Conservation (phyloP, 2,329 filamentous ascomycete species). For the Cordyceps tenuipes region DNA sequence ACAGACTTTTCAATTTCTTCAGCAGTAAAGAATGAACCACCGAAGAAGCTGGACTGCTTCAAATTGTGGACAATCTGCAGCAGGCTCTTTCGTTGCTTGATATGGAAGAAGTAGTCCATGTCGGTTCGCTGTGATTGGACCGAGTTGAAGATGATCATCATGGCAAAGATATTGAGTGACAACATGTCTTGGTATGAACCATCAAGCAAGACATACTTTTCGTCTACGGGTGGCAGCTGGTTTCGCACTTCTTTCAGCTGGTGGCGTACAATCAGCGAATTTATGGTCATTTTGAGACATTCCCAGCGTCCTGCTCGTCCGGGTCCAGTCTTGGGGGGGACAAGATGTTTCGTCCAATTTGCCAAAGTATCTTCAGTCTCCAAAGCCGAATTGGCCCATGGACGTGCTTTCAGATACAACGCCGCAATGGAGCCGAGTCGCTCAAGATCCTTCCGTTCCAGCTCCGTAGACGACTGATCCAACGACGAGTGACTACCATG, state of each 20-base stretch:
- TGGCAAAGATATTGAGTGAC: slow-evolving; percentile 74
- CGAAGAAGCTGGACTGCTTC: slow-evolving; percentile 77
- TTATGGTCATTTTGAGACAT: slow-evolving; percentile 61
- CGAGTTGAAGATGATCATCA: slow-evolving; percentile 77
- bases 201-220: slow-evolving; percentile 64
- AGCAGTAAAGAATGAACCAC: slow-evolving; percentile 64
- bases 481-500: not conserved
- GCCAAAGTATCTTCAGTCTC: slow-evolving; percentile 50
- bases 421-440: slow-evolving; percentile 57
- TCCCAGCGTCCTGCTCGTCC: slow-evolving; percentile 49
- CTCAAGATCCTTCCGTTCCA: slow-evolving; percentile 56
- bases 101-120: slow-evolving; percentile 82
- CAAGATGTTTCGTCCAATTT: slow-evolving; percentile 67
- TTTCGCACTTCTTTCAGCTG: slow-evolving; percentile 59
- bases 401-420: slow-evolving; percentile 66
- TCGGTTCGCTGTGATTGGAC: slow-evolving; percentile 81
- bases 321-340: slow-evolving; percentile 44
- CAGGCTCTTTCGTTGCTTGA: slow-evolving; percentile 59
- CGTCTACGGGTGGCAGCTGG: slow-evolving; percentile 63
- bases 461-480: slow-evolving; percentile 31
- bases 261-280: slow-evolving; percentile 76
- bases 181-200: slow-evolving; percentile 80
- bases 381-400: slow-evolving; percentile 60
- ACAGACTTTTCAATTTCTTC: slow-evolving; percentile 56
- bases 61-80: slow-evolving; percentile 67